Evolutionary conservation across 495 filamentous ascomycete species (phyloP).

Genomic region (Glarea lozoyensis): DNA sequence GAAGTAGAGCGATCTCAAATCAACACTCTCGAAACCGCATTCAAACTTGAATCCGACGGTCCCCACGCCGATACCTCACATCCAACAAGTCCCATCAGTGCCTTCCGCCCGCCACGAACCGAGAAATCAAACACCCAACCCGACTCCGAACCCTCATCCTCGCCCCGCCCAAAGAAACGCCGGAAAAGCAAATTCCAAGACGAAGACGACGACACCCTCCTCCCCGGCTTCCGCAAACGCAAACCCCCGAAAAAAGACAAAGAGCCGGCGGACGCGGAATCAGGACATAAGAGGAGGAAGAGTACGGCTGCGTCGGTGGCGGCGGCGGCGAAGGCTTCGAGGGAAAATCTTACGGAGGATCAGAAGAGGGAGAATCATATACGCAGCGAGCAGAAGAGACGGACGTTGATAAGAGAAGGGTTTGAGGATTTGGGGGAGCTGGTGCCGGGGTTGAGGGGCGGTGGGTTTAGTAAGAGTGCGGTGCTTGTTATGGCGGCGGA

Average conservation of each 20-base stretch:
- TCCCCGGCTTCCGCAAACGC: slow-evolving; percentile 32
- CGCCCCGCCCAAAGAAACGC: slow-evolving; percentile 27
- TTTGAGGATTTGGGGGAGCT: slow-evolving; percentile 64
- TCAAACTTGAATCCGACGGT: slow-evolving; percentile 22
- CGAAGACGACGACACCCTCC: slow-evolving; percentile 43
- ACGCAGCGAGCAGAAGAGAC: slow-evolving; percentile 76
- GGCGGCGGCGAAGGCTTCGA: slow-evolving; percentile 34
- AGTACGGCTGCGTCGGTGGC: slow-evolving; percentile 9
- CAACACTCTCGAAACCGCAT: slow-evolving; percentile 43
- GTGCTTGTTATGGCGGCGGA: slow-evolving; percentile 61
- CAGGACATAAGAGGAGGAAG: slow-evolving; percentile 22
- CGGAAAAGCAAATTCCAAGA: slow-evolving; percentile 42
- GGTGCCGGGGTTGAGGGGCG: slow-evolving; percentile 59
- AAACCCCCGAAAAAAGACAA: slow-evolving; percentile 22
- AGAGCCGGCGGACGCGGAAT: slow-evolving; percentile 16
- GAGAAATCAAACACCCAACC: slow-evolving; percentile 25
- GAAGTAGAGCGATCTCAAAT: slow-evolving; percentile 43
- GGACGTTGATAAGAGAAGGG: slow-evolving; percentile 67
- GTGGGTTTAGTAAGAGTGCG: slow-evolving; percentile 72
- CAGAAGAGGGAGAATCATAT: slow-evolving; percentile 88
- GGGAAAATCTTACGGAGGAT: slow-evolving; percentile 74
- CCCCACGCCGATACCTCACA: slow-evolving; percentile 46
- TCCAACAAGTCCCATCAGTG: slow-evolving; percentile 45
- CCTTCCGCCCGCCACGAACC: slow-evolving; percentile 17
- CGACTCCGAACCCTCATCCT: slow-evolving; percentile 30